A percentile compares a stretch with the other conserved stretches of the same genome.
Conservation (phyloP, 352 stramenopile genomes). For the Phytophthora podocarpi region DNA sequence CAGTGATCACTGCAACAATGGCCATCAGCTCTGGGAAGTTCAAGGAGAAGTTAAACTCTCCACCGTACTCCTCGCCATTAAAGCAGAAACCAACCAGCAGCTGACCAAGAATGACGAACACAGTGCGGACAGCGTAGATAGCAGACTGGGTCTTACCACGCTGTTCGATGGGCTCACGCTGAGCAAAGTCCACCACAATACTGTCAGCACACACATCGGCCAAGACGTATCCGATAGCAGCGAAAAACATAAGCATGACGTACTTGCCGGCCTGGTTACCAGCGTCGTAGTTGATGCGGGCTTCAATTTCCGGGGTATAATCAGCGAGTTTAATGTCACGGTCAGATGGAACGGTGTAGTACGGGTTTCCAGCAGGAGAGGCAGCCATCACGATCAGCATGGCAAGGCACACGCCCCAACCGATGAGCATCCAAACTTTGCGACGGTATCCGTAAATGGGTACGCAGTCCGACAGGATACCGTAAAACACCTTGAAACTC, state of each 20-base stretch:
- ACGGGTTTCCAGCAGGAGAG: conserved; percentile 30
- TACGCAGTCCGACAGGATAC: conserved; percentile 59
- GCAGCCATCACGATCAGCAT: conserved; percentile 39
- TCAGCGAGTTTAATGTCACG: conserved; percentile 18
- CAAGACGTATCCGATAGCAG: conserved; percentile 61
- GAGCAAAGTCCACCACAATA: conserved; percentile 41
- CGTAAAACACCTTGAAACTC: too few relatives aligned
- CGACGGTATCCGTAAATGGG: conserved; percentile 48
- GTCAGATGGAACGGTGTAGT: conserved; percentile 36
- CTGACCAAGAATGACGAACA: conserved; percentile 34
- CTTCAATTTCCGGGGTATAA: conserved; percentile 23
- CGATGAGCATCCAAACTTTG: conserved; percentile 41
- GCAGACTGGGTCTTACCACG: conserved; percentile 44
- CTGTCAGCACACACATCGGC: conserved; percentile 62
- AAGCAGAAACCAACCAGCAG: conserved; percentile 46
- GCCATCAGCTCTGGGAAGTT: conserved; percentile 40
- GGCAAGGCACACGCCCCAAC: conserved; percentile 43
- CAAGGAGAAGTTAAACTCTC: conserved; percentile 48
- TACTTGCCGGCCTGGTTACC: conserved; percentile 33
- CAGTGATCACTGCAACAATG: conserved; percentile 31
- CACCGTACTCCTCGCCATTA: conserved; percentile 53
- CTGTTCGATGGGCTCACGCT: conserved; percentile 33
- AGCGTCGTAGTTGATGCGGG: conserved; percentile 27
- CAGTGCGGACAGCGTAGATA: conserved; percentile 41
- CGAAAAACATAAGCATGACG: conserved; percentile 50